A percentile compares a stretch with the other conserved stretches of the same genome.
phyloP scores from a whole-genome alignment of 148 eudicot genomes.

The Nepenthes mirabilis region DNA sequence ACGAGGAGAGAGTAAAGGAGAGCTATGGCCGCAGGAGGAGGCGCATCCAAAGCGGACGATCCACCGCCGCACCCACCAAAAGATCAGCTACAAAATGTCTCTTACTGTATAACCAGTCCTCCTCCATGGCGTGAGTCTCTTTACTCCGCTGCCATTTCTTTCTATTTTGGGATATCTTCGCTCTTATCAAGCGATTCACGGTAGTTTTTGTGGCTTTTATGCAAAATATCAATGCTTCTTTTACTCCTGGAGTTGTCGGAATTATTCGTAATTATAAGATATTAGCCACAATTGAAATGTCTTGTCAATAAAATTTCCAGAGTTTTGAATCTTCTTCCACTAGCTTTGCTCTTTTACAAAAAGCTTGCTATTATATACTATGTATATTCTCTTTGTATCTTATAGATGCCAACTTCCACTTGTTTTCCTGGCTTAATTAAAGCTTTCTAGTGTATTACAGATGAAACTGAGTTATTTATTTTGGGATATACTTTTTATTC shows the following conservation, averaged over 20 bases:
- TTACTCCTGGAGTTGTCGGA: too few relatives aligned
- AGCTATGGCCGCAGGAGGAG: slow-evolving; percentile 57
- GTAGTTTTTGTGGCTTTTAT: slow-evolving; percentile 6
- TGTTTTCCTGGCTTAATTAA: slow-evolving; percentile 9
- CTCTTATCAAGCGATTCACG: slow-evolving; percentile 4
- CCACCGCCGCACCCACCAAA: slow-evolving; percentile 84
- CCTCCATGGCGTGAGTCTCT: slow-evolving; percentile 94
- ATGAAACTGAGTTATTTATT: too few relatives aligned
- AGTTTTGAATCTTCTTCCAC: slow-evolving; percentile 9
- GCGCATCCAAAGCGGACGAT: slow-evolving; percentile 46
- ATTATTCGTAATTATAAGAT: too few relatives aligned
- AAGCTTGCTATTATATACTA: too few relatives aligned
- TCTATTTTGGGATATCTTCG: slow-evolving; percentile 10
- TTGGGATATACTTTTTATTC: too few relatives aligned
- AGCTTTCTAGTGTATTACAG: slow-evolving; percentile 3
- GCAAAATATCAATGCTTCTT: background rate
- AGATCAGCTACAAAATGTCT: slow-evolving; percentile 86
- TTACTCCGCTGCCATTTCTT: slow-evolving; percentile 1
- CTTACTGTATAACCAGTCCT: slow-evolving; percentile 88
- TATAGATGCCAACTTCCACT: background rate
- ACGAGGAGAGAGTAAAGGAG: slow-evolving; percentile 8
- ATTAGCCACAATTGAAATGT: too few relatives aligned
- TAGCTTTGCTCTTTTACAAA: too few relatives aligned
- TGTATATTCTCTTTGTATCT: too few relatives aligned
- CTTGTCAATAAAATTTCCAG: background rate